Percentiles rank a stretch among this genome's conserved stretches.
phyloP scores from a whole-genome alignment of 345 rosid genomes.

The Murraya koenigii region DNA sequence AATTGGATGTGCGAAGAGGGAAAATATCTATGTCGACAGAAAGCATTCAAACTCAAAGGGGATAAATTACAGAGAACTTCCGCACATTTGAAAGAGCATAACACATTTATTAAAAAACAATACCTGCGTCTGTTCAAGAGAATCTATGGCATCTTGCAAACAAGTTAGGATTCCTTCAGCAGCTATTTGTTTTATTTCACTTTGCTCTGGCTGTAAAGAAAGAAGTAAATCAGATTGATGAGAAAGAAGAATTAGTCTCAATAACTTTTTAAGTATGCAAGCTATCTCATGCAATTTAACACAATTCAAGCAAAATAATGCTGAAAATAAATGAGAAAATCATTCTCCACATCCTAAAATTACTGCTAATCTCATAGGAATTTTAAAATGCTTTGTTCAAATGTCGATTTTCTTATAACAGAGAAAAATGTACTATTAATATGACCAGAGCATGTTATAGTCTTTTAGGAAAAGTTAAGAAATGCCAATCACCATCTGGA shows the following conservation, averaged over 20 bases:
- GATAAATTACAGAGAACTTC: background rate
- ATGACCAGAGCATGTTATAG: background rate
- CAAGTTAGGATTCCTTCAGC: constrained; percentile 87
- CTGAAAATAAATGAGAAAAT: background rate
- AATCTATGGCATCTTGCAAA: constrained; percentile 83
- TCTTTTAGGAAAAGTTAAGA: background rate
- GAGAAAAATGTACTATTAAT: background rate
- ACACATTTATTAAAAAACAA: background rate
- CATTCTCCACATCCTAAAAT: background rate
- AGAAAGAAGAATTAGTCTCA: background rate
- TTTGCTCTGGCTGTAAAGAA: constrained; percentile 70
- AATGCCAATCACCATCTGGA: background rate
- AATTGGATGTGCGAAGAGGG: background rate
- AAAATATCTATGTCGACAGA: background rate
- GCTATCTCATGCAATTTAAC: background rate
- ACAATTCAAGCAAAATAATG: background rate
- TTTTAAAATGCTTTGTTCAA: background rate
- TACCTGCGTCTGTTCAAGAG: constrained; percentile 82
- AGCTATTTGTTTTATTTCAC: constrained; percentile 73
- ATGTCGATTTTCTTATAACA: background rate
- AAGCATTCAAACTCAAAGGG: background rate
- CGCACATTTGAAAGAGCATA: background rate
- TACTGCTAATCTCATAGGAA: background rate
- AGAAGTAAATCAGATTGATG: constrained; percentile 15
- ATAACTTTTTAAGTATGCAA: background rate